Conservation (phyloP, 495 filamentous ascomycete genomes). For the Penicillium malachiteum region DNA sequence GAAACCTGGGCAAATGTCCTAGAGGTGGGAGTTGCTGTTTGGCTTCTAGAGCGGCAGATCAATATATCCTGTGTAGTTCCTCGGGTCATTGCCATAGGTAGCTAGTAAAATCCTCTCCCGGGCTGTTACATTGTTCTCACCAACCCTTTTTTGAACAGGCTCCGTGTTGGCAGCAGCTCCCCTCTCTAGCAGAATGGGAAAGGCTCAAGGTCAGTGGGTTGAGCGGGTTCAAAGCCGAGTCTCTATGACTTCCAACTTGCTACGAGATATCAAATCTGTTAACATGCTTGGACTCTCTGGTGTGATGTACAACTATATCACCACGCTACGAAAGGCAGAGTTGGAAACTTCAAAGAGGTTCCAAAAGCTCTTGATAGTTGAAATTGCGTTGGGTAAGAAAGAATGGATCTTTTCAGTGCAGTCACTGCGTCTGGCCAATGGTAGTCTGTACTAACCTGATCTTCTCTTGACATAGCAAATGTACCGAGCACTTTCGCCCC, state of each 20-base stretch:
- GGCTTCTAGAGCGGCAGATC: slow-evolving; percentile 50
- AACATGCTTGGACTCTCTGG: slow-evolving; percentile 41
- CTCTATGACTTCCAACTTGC: slow-evolving; percentile 31
- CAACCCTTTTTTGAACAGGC: not conserved
- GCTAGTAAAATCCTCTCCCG: slow-evolving; percentile 8
- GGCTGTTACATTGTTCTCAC: not conserved
- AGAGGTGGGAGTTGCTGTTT: slow-evolving; percentile 52
- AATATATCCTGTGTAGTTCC: slow-evolving; percentile 46
- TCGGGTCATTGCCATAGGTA: slow-evolving; percentile 29
- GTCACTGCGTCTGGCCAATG: not conserved
- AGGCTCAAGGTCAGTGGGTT: slow-evolving; percentile 35
- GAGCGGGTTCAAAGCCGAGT: slow-evolving; percentile 36
- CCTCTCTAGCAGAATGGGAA: not conserved
- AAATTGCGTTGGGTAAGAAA: slow-evolving; percentile 17
- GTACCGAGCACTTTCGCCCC: slow-evolving; percentile 23
- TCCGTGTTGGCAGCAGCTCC: not conserved
- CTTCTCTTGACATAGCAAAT: slow-evolving; percentile 2
- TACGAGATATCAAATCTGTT: slow-evolving; percentile 41
- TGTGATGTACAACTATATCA: slow-evolving; percentile 13
- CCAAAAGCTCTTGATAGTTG: slow-evolving; percentile 11
- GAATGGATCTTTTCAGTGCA: not conserved
- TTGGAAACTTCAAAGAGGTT: slow-evolving; percentile 19
- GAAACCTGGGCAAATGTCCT: slow-evolving; percentile 52
- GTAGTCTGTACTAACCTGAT: not conserved
- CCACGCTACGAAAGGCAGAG: slow-evolving; percentile 9